phyloP scores from a whole-genome alignment of 1,284 basidiomycete genomes.

The Ceratobasidium sp. region DNA sequence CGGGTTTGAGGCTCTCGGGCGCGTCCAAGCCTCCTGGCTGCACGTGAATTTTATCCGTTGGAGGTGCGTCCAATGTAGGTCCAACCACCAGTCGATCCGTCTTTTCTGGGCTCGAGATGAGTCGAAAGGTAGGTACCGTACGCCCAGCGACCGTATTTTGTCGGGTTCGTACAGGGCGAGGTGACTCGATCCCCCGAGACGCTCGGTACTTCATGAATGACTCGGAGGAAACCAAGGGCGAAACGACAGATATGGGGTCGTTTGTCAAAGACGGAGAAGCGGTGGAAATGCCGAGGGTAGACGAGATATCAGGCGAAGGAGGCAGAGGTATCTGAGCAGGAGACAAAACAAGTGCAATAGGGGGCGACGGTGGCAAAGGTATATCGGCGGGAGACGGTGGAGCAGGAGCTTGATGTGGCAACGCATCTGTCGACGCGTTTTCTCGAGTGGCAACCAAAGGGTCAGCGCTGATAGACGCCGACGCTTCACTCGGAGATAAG shows the following conservation, averaged over 20 bases:
- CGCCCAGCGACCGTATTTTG: slow-evolving; percentile 24
- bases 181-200: slow-evolving; percentile 26
- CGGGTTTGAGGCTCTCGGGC: slow-evolving; percentile 7
- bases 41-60: neutral
- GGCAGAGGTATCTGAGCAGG: slow-evolving; percentile 6
- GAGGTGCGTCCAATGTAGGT: neutral
- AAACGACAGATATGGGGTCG: neutral
- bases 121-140: slow-evolving; percentile 9
- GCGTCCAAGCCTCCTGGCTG: neutral
- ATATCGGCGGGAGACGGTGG: neutral
- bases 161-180: slow-evolving; percentile 23
- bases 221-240: slow-evolving; percentile 26
- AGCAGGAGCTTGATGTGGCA: neutral
- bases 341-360: neutral
- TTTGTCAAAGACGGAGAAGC: neutral
- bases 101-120: slow-evolving; percentile 28
- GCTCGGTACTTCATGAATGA: slow-evolving; percentile 27
- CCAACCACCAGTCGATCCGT: neutral
- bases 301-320: neutral
- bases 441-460: neutral
- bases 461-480: neutral
- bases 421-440: neutral
- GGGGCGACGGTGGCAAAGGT: neutral
- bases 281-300: neutral
- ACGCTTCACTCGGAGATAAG: neutral